Evolutionary conservation across 2,329 filamentous ascomycete species (phyloP), one percentile per base, ranked within the genome.

Genomic region (Cladosporium phlei): DNA sequence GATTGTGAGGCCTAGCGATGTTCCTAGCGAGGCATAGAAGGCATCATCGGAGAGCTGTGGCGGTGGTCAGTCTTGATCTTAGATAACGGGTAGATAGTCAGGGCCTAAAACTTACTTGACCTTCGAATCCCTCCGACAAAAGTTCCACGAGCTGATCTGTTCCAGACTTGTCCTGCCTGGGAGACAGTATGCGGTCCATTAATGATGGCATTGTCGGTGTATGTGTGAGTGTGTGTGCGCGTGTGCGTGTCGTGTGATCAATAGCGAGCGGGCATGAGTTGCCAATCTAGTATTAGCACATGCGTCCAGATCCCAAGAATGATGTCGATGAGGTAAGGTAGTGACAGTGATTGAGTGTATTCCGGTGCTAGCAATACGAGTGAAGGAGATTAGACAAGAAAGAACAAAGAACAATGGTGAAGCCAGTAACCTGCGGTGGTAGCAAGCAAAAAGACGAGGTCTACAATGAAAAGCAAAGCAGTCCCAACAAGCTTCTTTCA

Each of bases 21-120:
- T 88, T 53, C 75, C 86, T 34, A 97, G 71, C 38, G 90, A 88
- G 49, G 87, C 85, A 68, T 83, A 82, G 50, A 96, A 76, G 33
- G 89, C 85, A 48, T 77, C 73, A 52, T 71, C 60, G 57, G 72
- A 68, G 51, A 81, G 71, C 78, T 82, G 57, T 38, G 5, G 37
- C 14, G 8, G 34, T 28, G 12, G 22, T 34, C 14, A 46, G 45
- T 43, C 8, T 20, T 24, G 28, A 11, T n/a, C n/a, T n/a, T n/a
- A 14, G 21, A 37, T n/a, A n/a, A n/a, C 12, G 16, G 27, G 16
- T 3, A 20, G 19, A 17, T 21, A 38, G n/a, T 19, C 16, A 19
- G 7, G 9, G 24, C 27, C 30, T 6, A 19, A 11, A 5, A 28
- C 52, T 34, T 53, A 63, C 60, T 49, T 55, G 37, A 24, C 59